Evolutionary conservation across 2,329 filamentous ascomycete genomes (phyloP), one percentile per base, ranked within the genome.

Genomic region (Fusarium tjaetaba): DNA sequence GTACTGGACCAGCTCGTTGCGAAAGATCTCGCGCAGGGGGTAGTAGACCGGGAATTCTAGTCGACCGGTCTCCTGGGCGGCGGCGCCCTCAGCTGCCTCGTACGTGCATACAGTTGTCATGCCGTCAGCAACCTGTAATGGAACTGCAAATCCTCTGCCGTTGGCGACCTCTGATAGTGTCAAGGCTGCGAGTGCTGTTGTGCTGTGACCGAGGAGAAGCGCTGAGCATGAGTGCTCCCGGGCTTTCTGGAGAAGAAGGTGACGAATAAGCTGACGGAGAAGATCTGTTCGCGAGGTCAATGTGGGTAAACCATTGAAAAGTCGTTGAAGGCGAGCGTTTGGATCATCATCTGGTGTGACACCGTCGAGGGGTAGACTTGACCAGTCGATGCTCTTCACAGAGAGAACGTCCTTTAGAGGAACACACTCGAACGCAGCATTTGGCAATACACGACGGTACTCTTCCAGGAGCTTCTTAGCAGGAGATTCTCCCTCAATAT

Each of bases 121-220:
- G 10, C 94, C 95, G 80, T 98, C 96, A 57, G 91, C 90, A 22
- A 95, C 89, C 75, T 93, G 90, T 91, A 92, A 96, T 2, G 95
- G 94, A 26, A 98, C 84, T 9, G 93, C 90, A 75, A 92, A 95
- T 2, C 96, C 96, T 55, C 96, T 89, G 3, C 96, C 96, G 83
- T 97, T 98, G 30, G 96, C 95, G 5, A 96, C 95, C 83, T 96
- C 94, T 11, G 94, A 88, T 20, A 99, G 89, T 1, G 94, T 94
- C 78, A 94, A 91, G 75, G 96, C 94, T 8, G 96, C 96, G 36
- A 99, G 90, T 22, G 91, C 90, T 10, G 95, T 98, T 26, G 96
- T 97, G 74, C 91, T 97, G 82, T 96, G 92, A 28, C 94, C 95
- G 82, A 96, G 92, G 4, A 98, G 83, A 46, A 98, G 87, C 18